Evolutionary conservation across 805 yeast genomes (phyloP).

Genomic region (Saccharomycopsis javanensis): DNA sequence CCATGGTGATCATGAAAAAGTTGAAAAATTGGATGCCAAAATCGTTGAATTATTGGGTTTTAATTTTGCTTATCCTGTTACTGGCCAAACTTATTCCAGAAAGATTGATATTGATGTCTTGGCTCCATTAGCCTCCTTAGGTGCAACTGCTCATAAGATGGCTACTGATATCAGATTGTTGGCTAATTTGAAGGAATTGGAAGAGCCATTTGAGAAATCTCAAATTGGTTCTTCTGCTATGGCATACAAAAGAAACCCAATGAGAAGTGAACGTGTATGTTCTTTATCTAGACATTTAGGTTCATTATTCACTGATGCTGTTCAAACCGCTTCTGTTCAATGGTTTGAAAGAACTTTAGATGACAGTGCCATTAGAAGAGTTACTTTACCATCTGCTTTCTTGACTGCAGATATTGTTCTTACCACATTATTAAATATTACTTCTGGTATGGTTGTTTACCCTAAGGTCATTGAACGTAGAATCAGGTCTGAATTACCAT

Average conservation of each 20-base stretch:
- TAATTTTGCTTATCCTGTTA: constrained; percentile 90
- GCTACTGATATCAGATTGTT: constrained; percentile 94
- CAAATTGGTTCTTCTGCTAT: constrained; percentile 97
- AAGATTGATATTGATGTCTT: constrained; percentile 93
- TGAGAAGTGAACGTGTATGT: constrained; percentile 98
- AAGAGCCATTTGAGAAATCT: constrained; percentile 97
- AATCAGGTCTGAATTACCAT: constrained; percentile 88
- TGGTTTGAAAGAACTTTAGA: constrained; percentile 99
- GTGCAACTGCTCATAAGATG: constrained; percentile 94
- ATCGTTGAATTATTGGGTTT: constrained; percentile 92
- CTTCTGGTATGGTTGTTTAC: constrained; percentile 93
- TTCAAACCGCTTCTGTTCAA: constrained; percentile 95
- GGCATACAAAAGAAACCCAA: constrained; percentile 99
- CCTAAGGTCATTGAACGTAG: constrained; percentile 98
- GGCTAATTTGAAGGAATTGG: constrained; percentile 94
- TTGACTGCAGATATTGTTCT: constrained; percentile 89
- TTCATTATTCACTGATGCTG: constrained; percentile 82
- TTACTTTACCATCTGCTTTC: constrained; percentile 92
- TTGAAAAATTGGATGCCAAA: constrained; percentile 82
- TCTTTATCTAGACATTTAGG: constrained; percentile 96
- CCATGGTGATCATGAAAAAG: constrained; percentile 96
- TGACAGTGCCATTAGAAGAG: constrained; percentile 96
- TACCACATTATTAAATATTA: constrained; percentile 81
- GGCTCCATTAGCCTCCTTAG: constrained; percentile 87
- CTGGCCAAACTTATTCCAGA: constrained; percentile 98